Conservation (phyloP, 331 rosid species). For the Arachis monticola region DNA sequence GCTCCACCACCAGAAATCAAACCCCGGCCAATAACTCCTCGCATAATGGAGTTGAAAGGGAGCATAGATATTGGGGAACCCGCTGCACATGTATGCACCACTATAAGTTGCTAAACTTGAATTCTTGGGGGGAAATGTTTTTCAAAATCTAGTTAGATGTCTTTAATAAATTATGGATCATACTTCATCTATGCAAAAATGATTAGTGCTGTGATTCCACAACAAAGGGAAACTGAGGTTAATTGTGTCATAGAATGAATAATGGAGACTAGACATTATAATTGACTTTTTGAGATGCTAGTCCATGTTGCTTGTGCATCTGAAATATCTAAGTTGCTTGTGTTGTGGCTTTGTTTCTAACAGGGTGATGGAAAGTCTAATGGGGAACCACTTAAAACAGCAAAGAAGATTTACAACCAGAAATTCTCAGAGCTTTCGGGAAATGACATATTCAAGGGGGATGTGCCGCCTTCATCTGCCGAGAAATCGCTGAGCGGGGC, state of each 20-base stretch:
- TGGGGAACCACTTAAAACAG: slow-evolving; percentile 74
- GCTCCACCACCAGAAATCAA: slow-evolving; percentile 97
- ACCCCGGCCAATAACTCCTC: slow-evolving; percentile 79
- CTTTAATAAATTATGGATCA: neutral
- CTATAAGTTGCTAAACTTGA: slow-evolving; percentile 48
- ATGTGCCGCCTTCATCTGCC: slow-evolving; percentile 66
- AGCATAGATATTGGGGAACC: slow-evolving; percentile 82
- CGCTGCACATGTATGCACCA: slow-evolving; percentile 52
- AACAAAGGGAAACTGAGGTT: neutral
- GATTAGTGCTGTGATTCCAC: neutral
- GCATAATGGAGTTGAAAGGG: slow-evolving; percentile 78
- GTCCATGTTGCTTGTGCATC: neutral
- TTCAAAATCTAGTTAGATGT: slow-evolving; percentile 20
- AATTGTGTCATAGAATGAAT: slow-evolving; percentile 25
- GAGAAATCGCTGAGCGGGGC: slow-evolving; percentile 83
- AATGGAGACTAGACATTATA: neutral
- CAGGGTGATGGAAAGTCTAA: slow-evolving; percentile 54
- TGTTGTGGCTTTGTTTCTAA: slow-evolving; percentile 36
- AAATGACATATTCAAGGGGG: slow-evolving; percentile 84
- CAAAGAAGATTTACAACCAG: slow-evolving; percentile 83
- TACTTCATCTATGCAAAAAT: slow-evolving; percentile 19
- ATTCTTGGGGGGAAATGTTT: slow-evolving; percentile 41
- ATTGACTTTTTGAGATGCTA: slow-evolving; percentile 1
- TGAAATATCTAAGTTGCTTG: slow-evolving; percentile 28
- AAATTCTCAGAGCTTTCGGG: slow-evolving; percentile 83